A percentile compares a stretch with the other conserved stretches of the same genome.
Evolutionary conservation across 2,329 filamentous ascomycete species (phyloP).

Genomic region (Ophiosphaerella narmari): DNA sequence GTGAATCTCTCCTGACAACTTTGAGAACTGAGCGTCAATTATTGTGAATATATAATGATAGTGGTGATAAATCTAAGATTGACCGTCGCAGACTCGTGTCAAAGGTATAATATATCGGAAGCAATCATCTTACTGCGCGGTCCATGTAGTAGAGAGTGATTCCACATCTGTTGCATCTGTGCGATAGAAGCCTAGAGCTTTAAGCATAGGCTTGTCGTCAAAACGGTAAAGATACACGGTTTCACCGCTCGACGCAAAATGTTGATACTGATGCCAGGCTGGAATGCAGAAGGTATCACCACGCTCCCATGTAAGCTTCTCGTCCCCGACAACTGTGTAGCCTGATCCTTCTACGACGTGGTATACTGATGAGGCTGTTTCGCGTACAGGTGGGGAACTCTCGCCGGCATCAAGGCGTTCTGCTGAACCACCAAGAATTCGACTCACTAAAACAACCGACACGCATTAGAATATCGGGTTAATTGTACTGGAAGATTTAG

Average conservation of each 20-base stretch:
- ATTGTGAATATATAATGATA: no score
- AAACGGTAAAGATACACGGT: slow-evolving; percentile 59
- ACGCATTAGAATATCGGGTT: slow-evolving; percentile 1
- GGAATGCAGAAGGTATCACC: slow-evolving; percentile 63
- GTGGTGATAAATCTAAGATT: no score
- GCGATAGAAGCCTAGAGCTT: slow-evolving; percentile 57
- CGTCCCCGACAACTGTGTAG: slow-evolving; percentile 46
- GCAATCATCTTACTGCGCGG: no score
- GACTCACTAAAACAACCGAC: slow-evolving; percentile 52
- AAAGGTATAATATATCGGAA: no score
- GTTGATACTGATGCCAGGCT: slow-evolving; percentile 57
- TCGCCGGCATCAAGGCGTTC: slow-evolving; percentile 49
- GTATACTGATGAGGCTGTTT: slow-evolving; percentile 59
- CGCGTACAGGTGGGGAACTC: slow-evolving; percentile 47
- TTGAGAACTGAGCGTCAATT: no score
- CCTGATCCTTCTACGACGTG: slow-evolving; percentile 58
- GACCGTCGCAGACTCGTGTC: no score
- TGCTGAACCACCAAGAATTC: slow-evolving; percentile 55
- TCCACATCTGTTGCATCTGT: slow-evolving; percentile 48
- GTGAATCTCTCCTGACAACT: no score
- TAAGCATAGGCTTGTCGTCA: slow-evolving; percentile 61
- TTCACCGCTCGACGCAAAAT: slow-evolving; percentile 45
- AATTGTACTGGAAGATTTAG: neutral
- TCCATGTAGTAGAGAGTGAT: slow-evolving; percentile 21
- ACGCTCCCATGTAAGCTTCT: slow-evolving; percentile 51